Base-by-base conservation (phyloP, 2,329 filamentous ascomycete genomes). In the Venturia effusa region DNA sequence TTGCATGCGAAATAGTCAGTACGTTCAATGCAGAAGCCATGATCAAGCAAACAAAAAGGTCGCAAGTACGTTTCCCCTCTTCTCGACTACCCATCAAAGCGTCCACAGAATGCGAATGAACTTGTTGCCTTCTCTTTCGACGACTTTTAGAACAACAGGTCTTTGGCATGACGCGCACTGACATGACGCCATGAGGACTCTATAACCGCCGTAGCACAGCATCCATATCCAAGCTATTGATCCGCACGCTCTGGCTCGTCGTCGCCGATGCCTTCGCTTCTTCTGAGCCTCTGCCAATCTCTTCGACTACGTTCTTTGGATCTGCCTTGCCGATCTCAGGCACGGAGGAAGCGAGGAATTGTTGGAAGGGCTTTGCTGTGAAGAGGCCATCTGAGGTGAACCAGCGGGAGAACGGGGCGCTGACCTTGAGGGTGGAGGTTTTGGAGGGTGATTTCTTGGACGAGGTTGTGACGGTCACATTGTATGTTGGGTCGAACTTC, bases 401-500 rank as follows among this genome's bases (percentile, higher is more conserved):
- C 88, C 89, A 94, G 62, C 83, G 80, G 40, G 83, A 83, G 73
- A 94, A 93, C 41, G 87, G 81, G 55, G 83, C 82, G 66, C 81
- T 76, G 66, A 92, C 75, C 67, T 84, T 79, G 66, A 84, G 71
- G 30, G 51, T 57, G 22, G 43, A 37, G n/a, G 30, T 65, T 75
- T 77, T 59, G 24, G 15, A 40, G 3, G 30, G 61, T 40, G 74
- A 70, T 41, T 63, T 24, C n/a, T 40, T 60, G 40, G 70, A 78
- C 2, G 70, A 79, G 63, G 85, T 76, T 59, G 80, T 82, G 61
- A 96, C 81, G 54, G 82, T 85, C 66, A 96, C 78, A 71, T 89
- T 83, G 79, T 99, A 99, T 55, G 86, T 83, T 0, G 92, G 90
- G 45, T 87, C 83, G 75, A 92, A 85, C 71, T 88, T 87, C 27